phyloP scores from a whole-genome alignment of 805 yeast species.

The Crinitomyces ghanaensis region DNA sequence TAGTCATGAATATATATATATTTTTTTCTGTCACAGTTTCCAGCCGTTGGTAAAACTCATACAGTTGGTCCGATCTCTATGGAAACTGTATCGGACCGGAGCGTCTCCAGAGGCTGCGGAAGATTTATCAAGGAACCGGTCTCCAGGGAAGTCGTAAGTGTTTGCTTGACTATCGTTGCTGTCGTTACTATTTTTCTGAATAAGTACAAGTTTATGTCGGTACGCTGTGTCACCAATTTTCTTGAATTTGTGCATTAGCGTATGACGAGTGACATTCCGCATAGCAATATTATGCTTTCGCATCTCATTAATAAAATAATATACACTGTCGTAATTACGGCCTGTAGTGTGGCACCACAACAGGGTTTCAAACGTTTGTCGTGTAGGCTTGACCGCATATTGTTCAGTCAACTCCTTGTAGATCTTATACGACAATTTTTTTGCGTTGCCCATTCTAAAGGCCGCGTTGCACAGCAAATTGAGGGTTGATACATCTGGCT shows the following conservation, averaged over 20 bases:
- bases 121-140: too few relatives aligned
- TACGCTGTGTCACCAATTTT: constrained; percentile 5
- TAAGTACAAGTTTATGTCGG: not conserved
- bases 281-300: constrained; percentile 9
- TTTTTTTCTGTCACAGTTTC: too few relatives aligned
- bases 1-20: not conserved
- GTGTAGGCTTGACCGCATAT: constrained; percentile 9
- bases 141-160: too few relatives aligned
- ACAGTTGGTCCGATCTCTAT: too few relatives aligned
- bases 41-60: too few relatives aligned
- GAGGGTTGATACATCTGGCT: constrained; percentile 12
- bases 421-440: constrained; percentile 17
- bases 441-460: constrained; percentile 21
- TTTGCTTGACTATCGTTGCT: too few relatives aligned
- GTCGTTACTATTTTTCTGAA: too few relatives aligned
- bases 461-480: constrained; percentile 13
- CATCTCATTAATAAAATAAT: constrained; percentile 21
- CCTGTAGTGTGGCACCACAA: constrained; percentile 20
- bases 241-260: constrained; percentile 6
- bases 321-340: constrained; percentile 8
- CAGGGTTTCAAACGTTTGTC: constrained; percentile 19
- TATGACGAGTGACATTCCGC: constrained; percentile 5
- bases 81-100: too few relatives aligned
- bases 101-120: too few relatives aligned
- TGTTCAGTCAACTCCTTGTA: constrained; percentile 14